Evolutionary conservation across 2,329 filamentous ascomycete species (phyloP).

Genomic region (Aspergillus aculeatus): DNA sequence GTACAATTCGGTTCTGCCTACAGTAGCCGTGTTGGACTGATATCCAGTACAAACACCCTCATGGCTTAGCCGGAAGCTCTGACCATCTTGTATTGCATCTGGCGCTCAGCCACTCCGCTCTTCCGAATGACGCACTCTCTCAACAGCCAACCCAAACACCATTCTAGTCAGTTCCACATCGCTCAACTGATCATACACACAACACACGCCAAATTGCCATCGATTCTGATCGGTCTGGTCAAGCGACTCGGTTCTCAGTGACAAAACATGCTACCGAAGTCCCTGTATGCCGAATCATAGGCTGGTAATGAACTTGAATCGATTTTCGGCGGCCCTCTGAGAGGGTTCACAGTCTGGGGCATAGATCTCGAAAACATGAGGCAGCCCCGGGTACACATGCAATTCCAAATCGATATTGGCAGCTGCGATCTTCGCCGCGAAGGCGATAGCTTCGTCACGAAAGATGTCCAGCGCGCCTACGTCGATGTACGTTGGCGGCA

Average conservation of each 20-base stretch:
- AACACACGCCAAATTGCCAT: neutral
- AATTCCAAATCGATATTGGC: slow-evolving; percentile 45
- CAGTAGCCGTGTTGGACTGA: neutral
- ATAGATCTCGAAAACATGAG: slow-evolving; percentile 42
- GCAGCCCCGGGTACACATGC: slow-evolving; percentile 46
- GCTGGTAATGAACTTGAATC: neutral
- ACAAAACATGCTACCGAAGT: neutral
- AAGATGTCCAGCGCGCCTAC: slow-evolving; percentile 42
- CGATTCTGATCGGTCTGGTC: neutral
- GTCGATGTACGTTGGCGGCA: neutral
- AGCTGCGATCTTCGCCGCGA: slow-evolving; percentile 41
- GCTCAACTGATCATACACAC: neutral
- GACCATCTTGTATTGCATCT: neutral
- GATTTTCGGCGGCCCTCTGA: slow-evolving; percentile 6
- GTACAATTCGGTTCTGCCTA: neutral
- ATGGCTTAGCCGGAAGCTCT: slow-evolving; percentile 3
- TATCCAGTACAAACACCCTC: neutral
- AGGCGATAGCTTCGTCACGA: slow-evolving; percentile 42
- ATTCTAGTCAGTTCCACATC: neutral
- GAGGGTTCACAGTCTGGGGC: slow-evolving; percentile 16
- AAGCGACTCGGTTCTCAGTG: neutral
- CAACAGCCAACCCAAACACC: neutral
- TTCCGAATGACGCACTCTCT: neutral
- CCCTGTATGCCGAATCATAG: neutral
- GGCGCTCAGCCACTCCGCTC: slow-evolving; percentile 3